Evolutionary conservation across 495 filamentous ascomycete genomes (phyloP).

Genomic region (Aspergillus asperescens): DNA sequence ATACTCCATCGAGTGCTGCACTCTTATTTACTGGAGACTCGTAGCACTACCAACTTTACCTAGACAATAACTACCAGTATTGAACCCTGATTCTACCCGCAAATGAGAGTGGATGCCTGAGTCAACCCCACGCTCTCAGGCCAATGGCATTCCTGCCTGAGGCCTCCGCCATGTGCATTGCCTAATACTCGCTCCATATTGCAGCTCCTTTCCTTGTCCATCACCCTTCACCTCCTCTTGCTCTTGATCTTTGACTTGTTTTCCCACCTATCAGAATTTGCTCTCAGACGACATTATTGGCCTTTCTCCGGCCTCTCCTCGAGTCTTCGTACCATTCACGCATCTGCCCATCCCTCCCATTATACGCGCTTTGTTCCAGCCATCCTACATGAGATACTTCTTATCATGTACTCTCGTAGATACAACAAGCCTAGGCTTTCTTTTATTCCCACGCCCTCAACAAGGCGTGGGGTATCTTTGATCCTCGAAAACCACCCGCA

Average conservation of each 20-base stretch:
- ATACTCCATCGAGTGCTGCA: no score
- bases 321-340: no score
- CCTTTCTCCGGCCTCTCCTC: constrained; percentile 1
- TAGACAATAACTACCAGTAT: no score
- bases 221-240: background rate
- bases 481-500: background rate
- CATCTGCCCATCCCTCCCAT: no score
- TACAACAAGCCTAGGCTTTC: background rate
- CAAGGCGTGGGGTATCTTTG: background rate
- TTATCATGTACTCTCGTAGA: background rate
- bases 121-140: background rate
- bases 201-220: background rate
- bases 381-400: no score
- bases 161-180: background rate
- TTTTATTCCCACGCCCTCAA: background rate
- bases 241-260: background rate
- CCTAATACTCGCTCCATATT: no score
- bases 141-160: background rate
- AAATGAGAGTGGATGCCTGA: background rate
- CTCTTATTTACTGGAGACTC: no score
- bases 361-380: no score
- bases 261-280: background rate
- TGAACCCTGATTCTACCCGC: constrained; percentile 8
- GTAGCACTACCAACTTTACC: no score
- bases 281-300: background rate